Evolutionary conservation across 352 stramenopile genomes (phyloP).

Genomic region (Phytophthora melonis): DNA sequence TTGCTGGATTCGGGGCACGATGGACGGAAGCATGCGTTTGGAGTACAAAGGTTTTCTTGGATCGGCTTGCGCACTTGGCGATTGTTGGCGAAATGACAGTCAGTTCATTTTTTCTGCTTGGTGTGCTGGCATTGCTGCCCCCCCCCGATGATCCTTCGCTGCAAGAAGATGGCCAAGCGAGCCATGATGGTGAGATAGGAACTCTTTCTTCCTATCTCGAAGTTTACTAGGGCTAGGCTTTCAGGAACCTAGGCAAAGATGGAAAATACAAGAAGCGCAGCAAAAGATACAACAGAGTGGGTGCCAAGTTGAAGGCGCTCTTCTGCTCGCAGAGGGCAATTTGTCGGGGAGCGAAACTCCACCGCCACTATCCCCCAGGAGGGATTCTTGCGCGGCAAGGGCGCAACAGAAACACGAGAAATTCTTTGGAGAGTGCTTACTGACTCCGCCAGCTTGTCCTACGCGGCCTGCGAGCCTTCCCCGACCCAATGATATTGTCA

Average conservation of each 20-base stretch:
- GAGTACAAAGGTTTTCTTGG: constrained; percentile 1
- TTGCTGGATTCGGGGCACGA: constrained; percentile 80
- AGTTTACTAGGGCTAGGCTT: constrained; percentile 26
- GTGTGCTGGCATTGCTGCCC: constrained; percentile 2
- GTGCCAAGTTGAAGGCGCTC: constrained; percentile 1
- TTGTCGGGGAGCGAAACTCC: too few relatives aligned
- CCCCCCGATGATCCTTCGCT: background rate
- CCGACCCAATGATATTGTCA: too few relatives aligned
- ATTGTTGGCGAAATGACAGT: constrained; percentile 22
- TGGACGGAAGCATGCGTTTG: constrained; percentile 62
- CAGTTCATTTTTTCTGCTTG: constrained; percentile 15
- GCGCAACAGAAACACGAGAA: too few relatives aligned
- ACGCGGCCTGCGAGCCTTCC: too few relatives aligned
- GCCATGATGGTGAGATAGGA: constrained; percentile 14
- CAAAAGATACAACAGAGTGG: background rate
- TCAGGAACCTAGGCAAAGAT: constrained; percentile 8
- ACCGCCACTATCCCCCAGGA: too few relatives aligned
- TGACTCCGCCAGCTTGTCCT: too few relatives aligned
- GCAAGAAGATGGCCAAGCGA: constrained; percentile 11
- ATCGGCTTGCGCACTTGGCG: constrained; percentile 4
- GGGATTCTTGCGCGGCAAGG: too few relatives aligned
- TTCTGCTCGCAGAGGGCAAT: background rate
- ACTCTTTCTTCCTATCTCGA: constrained; percentile 20
- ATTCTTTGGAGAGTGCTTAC: too few relatives aligned
- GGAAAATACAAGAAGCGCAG: too few relatives aligned